Conservation (phyloP, 345 rosid species). For the Pugionium cornutum region DNA sequence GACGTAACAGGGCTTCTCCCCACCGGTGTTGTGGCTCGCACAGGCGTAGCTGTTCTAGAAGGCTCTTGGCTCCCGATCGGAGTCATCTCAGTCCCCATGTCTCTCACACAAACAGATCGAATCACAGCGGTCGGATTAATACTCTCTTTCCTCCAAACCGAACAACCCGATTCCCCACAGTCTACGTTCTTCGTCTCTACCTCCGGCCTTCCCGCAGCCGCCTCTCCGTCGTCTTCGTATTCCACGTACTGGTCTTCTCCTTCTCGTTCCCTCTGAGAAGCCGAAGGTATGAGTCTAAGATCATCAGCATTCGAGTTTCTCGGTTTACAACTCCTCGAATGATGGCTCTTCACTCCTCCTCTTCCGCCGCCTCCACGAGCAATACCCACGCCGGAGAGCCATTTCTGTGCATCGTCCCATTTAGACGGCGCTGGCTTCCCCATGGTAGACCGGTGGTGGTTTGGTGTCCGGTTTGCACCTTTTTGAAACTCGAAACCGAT, state of each 20-base stretch:
- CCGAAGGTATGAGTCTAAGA: slow-evolving; percentile 81
- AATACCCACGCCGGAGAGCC: slow-evolving; percentile 74
- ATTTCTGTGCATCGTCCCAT: slow-evolving; percentile 99
- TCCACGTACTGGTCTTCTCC: slow-evolving; percentile 56
- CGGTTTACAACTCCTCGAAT: slow-evolving; percentile 51
- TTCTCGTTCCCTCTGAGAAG: slow-evolving; percentile 67
- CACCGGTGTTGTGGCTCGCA: slow-evolving; percentile 74
- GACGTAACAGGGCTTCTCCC: slow-evolving; percentile 77
- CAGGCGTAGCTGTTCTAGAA: slow-evolving; percentile 81
- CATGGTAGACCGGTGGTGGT: slow-evolving; percentile 70
- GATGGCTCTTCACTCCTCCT: slow-evolving; percentile 36
- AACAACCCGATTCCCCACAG: slow-evolving; percentile 51
- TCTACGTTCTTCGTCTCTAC: slow-evolving; percentile 76
- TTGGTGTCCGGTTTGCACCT: slow-evolving; percentile 52
- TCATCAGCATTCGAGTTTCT: slow-evolving; percentile 93
- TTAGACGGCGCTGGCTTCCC: slow-evolving; percentile 93
- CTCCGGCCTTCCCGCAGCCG: slow-evolving; percentile 39
- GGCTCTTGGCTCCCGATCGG: slow-evolving; percentile 92
- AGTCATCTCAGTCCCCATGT: slow-evolving; percentile 99
- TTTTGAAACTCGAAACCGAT: slow-evolving; percentile 69
- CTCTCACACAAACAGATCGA: slow-evolving; percentile 79
- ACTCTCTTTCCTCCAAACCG: slow-evolving; percentile 55
- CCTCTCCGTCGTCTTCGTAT: slow-evolving; percentile 43
- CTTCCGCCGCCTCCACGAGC: slow-evolving; percentile 54
- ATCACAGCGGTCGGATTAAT: slow-evolving; percentile 48